A percentile compares a stretch with the other conserved stretches of the same genome.
phyloP scores from a whole-genome alignment of 108 stramenopile species.

The Fragilariopsis cylindrus region DNA sequence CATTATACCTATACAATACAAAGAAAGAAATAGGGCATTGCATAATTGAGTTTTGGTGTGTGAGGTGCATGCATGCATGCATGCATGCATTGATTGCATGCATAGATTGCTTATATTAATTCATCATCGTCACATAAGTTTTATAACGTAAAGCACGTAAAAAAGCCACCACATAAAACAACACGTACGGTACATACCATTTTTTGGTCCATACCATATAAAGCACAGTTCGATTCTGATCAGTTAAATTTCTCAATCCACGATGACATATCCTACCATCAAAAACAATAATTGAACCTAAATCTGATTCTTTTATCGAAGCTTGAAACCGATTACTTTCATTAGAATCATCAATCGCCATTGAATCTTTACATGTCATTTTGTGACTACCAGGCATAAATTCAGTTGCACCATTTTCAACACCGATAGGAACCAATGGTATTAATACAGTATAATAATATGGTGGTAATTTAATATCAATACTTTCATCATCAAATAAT shows the following conservation, averaged over 20 bases:
- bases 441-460: slow-evolving; percentile 6
- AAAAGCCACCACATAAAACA: no score
- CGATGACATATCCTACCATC: slow-evolving; percentile 9
- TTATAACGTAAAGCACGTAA: no score
- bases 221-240: neutral
- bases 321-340: neutral
- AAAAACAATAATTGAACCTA: neutral
- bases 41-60: no score
- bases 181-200: neutral
- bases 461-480: neutral
- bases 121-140: no score
- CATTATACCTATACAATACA: no score
- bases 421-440: neutral
- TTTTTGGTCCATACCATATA: slow-evolving; percentile 8
- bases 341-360: neutral
- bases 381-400: neutral
- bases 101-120: no score
- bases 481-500: slow-evolving; percentile 1
- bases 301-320: neutral
- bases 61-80: no score
- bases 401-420: slow-evolving; percentile 6
- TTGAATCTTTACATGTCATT: neutral
- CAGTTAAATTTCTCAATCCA: neutral
- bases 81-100: no score
- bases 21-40: no score